Evolutionary conservation across 2,329 filamentous ascomycete species (phyloP).

Genomic region (Tolypocladium pustulatum): DNA sequence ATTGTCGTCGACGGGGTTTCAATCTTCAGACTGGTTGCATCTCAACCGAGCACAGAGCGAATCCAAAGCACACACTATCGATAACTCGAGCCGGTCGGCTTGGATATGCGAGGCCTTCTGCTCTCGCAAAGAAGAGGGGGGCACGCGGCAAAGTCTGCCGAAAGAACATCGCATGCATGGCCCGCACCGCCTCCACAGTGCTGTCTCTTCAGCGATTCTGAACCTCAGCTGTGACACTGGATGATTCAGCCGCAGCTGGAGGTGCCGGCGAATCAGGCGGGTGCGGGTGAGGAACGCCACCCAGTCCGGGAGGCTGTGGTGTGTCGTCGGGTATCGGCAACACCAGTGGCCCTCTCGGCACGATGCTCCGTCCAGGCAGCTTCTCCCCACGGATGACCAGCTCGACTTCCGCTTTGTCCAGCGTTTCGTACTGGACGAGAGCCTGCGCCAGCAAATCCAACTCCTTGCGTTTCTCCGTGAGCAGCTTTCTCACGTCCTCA

Average conservation of each 20-base stretch:
- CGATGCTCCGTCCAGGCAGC: slow-evolving; percentile 49
- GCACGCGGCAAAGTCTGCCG: neutral
- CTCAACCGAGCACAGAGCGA: too few species aligned
- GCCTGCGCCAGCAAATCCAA: slow-evolving; percentile 82
- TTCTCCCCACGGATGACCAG: slow-evolving; percentile 82
- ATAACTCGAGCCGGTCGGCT: neutral
- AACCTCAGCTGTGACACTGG: slow-evolving; percentile 11
- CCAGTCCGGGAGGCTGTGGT: slow-evolving; percentile 23
- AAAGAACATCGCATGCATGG: neutral
- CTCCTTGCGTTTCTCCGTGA: slow-evolving; percentile 69
- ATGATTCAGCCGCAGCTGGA: slow-evolving; percentile 19
- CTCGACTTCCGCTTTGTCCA: slow-evolving; percentile 81
- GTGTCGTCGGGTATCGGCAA: slow-evolving; percentile 24
- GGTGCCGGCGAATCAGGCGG: slow-evolving; percentile 20
- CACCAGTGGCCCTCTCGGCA: slow-evolving; percentile 43
- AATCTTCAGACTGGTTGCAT: neutral
- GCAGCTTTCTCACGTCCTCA: slow-evolving; percentile 58
- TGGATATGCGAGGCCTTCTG: neutral
- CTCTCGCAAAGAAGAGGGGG: neutral
- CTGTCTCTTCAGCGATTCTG: neutral
- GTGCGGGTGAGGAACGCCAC: slow-evolving; percentile 21
- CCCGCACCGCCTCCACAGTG: neutral
- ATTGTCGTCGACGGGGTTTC: neutral
- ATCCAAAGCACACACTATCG: neutral
- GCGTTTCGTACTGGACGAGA: slow-evolving; percentile 86